Percentiles rank a stretch among this genome's conserved stretches.
These are phyloP conservation scores for Barnettozyma botsteinii DNA, from an alignment of 805 yeast species.

Conservation along the genomic window DNA sequence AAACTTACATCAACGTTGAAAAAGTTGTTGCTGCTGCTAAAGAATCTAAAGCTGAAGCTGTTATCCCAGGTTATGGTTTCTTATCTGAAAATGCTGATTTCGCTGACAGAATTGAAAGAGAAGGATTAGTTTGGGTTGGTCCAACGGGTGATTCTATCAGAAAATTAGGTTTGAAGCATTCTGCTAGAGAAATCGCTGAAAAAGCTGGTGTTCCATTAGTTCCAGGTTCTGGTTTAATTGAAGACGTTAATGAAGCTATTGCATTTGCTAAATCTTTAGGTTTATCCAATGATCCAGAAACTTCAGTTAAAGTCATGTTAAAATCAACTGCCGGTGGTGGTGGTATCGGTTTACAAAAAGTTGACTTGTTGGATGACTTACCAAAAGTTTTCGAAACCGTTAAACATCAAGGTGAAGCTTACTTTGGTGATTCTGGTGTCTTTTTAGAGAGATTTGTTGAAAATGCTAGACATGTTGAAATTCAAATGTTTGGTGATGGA, in stretches of 20 bases:
- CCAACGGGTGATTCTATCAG: constrained; percentile 93
- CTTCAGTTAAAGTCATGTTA: constrained; percentile 85
- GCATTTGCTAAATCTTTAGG: constrained; percentile 66
- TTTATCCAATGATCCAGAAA: constrained; percentile 27
- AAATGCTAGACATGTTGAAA: constrained; percentile 92
- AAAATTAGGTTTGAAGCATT: constrained; percentile 87
- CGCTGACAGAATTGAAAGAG: constrained; percentile 77
- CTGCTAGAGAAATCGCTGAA: constrained; percentile 91
- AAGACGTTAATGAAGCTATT: constrained; percentile 66
- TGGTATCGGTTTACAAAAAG: constrained; percentile 95
- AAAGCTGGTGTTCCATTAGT: constrained; percentile 93
- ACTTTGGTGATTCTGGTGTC: constrained; percentile 94
- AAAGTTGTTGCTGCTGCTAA: constrained; percentile 85
- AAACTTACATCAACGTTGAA: constrained; percentile 81
- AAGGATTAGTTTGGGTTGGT: constrained; percentile 91
- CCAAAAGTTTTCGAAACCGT: constrained; percentile 84
- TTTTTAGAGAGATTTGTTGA: constrained; percentile 93
- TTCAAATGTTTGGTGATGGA: constrained; percentile 96
- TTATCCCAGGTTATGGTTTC: constrained; percentile 97
- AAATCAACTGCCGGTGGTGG: constrained; percentile 99
- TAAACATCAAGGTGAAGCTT: constrained; percentile 87
- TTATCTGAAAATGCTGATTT: constrained; percentile 94
- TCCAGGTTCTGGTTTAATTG: constrained; percentile 90
- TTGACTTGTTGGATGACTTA: constrained; percentile 75
- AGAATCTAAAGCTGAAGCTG: constrained; percentile 82